Evolutionary conservation across 805 yeast genomes (phyloP), one percentile per base, ranked within the genome.

Genomic region (Hanseniaspora vineae): DNA sequence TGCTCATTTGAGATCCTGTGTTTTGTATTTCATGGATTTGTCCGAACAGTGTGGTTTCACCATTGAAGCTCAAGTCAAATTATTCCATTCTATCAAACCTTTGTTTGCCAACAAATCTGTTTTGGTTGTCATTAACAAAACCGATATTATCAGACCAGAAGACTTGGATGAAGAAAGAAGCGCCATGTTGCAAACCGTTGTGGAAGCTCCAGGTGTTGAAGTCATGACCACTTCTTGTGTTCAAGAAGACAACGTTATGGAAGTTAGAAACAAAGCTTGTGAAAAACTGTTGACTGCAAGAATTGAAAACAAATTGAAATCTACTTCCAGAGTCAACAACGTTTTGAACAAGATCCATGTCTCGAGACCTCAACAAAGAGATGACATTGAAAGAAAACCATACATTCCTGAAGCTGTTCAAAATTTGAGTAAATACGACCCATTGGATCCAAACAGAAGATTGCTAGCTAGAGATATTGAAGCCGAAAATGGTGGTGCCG

Each of bases 31-130:
- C 64, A 92, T 92, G 98, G 99, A 92, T 74, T 75, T 90, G 57
- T 85, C 96, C 33, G 99, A 92, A 73, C 97, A 90, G 76, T 92
- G 99, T 78, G 99, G 99, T 45, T 92, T 90, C 72, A 80, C 95
- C 19, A 80, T 92, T 55, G 97, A 89, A 71, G 96, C 89, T 48
- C 99, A 92, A 73, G 97, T 92, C 56, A 87, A 90, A 71, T 75
- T 92, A 54, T 92, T 89, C 80, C 94, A 92, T 67, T 84, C 95
- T 42, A 90, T 92, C 70, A 92, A 92, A 70, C 98, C 97, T 39
- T 75, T 92, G 60, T 92, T 92, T 61, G 96, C 97, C 56, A 92
- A 92, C 74, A 92, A 92, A 69, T 81, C 95, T 8, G 98, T 92
- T 46, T 73, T 92, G 76, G 90, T 92, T 57, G 97, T 92, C 54